Evolutionary conservation across 2,329 filamentous ascomycete genomes (phyloP).

Genomic region (Colletotrichum chrysophilum): DNA sequence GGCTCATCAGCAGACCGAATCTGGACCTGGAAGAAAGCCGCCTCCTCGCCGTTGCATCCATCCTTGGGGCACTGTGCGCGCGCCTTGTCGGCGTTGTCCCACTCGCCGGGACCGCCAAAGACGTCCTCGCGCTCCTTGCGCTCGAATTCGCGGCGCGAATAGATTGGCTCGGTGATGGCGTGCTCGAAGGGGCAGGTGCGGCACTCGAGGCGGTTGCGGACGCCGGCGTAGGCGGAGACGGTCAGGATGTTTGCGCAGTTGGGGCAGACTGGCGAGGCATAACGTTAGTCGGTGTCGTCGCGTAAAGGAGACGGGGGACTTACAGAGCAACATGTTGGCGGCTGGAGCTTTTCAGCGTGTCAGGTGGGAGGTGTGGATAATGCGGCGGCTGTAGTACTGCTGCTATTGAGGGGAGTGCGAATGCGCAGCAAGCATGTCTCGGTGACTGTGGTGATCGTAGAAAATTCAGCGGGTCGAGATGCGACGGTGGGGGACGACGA

Average conservation of each 20-base stretch:
- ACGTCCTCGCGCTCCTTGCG: constrained; percentile 89
- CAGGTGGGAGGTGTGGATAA: no score
- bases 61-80: constrained; percentile 83
- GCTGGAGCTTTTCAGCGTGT: background rate
- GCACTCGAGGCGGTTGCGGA: constrained; percentile 88
- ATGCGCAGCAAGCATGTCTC: background rate
- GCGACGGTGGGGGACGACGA: constrained; percentile 17
- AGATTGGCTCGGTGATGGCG: constrained; percentile 79
- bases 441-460: background rate
- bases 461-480: constrained; percentile 19
- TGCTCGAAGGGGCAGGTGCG: constrained; percentile 95
- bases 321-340: constrained; percentile 71
- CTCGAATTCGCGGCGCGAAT: constrained; percentile 82
- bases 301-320: constrained; percentile 15
- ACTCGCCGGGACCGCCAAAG: constrained; percentile 85
- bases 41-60: constrained; percentile 80
- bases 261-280: constrained; percentile 70
- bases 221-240: constrained; percentile 63
- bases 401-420: background rate
- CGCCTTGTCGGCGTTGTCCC: constrained; percentile 90
- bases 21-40: constrained; percentile 96
- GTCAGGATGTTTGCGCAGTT: constrained; percentile 85
- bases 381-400: background rate
- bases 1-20: constrained; percentile 98
- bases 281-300: constrained; percentile 1